Evolutionary conservation across 306 rosid genomes (phyloP).

Genomic region (Argentina anserina): DNA sequence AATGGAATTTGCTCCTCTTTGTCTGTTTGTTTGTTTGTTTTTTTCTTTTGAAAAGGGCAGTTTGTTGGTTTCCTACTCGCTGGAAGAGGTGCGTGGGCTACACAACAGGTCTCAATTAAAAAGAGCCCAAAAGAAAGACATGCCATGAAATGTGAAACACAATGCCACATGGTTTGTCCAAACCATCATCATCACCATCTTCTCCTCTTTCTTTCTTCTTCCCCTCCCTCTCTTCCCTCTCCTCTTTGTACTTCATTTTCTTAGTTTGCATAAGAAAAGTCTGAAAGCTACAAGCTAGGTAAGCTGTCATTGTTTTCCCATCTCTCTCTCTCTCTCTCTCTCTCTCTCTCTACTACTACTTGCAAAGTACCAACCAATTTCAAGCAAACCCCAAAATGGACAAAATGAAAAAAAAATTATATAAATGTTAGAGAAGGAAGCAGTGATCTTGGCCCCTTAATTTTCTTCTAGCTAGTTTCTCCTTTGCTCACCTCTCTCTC

Average conservation of each 20-base stretch:
- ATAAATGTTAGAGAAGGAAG: neutral
- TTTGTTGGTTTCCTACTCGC: constrained; percentile 26
- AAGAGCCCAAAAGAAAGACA: constrained; percentile 47
- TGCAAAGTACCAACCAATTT: neutral
- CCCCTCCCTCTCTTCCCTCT: neutral
- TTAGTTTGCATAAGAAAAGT: constrained; percentile 55
- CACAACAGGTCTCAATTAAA: constrained; percentile 4
- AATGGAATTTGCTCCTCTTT: neutral
- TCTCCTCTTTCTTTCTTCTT: neutral
- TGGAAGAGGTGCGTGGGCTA: constrained; percentile 29
- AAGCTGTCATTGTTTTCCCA: constrained; percentile 58
- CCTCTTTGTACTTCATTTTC: constrained; percentile 64
- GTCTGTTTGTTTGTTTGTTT: too few species aligned
- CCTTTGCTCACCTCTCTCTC: constrained; percentile 14
- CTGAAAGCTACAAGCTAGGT: constrained; percentile 64
- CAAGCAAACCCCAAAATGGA: constrained; percentile 40
- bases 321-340: constrained; percentile 23
- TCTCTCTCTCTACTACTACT: constrained; percentile 7
- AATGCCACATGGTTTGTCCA: constrained; percentile 75
- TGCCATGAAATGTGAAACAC: constrained; percentile 95
- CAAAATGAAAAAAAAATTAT: too few species aligned
- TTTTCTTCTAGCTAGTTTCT: neutral
- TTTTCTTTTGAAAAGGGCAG: neutral
- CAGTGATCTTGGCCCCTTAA: constrained; percentile 23
- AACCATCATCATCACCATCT: constrained; percentile 41